Conservation (phyloP, 2,329 filamentous ascomycete species). For the Fusarium graminum region DNA sequence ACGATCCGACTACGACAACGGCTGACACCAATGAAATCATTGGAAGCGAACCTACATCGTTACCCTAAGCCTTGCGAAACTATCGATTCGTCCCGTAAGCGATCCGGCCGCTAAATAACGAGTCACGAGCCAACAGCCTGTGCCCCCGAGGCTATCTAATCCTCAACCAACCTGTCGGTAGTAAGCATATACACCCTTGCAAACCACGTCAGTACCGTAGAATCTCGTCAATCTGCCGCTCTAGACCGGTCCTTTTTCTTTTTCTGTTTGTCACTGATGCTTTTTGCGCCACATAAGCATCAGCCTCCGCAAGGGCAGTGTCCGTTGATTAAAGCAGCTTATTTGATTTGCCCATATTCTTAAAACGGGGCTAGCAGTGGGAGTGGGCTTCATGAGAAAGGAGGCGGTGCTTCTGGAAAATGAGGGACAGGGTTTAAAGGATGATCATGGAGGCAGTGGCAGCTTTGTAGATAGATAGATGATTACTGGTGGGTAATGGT, state of each 20-base stretch:
- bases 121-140: neutral
- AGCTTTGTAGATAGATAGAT: neutral
- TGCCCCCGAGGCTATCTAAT: neutral
- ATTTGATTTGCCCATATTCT: conserved; percentile 13
- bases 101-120: conserved; percentile 2
- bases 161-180: conserved; percentile 7
- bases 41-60: neutral
- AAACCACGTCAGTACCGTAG: neutral
- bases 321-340: conserved; percentile 4
- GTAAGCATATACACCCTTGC: neutral
- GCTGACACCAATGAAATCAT: neutral
- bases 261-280: neutral
- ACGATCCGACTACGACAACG: neutral
- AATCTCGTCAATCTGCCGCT: neutral
- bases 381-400: conserved; percentile 11
- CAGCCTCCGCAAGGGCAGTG: conserved; percentile 3
- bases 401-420: conserved; percentile 14
- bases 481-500: neutral
- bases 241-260: conserved; percentile 20
- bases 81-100: neutral
- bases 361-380: conserved; percentile 31
- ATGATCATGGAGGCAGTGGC: conserved; percentile 4
- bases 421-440: neutral
- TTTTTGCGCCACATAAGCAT: conserved; percentile 21
- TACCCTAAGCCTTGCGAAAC: neutral